Conservation (phyloP, 2,329 filamentous ascomycete genomes). For the Nemania sp. region DNA sequence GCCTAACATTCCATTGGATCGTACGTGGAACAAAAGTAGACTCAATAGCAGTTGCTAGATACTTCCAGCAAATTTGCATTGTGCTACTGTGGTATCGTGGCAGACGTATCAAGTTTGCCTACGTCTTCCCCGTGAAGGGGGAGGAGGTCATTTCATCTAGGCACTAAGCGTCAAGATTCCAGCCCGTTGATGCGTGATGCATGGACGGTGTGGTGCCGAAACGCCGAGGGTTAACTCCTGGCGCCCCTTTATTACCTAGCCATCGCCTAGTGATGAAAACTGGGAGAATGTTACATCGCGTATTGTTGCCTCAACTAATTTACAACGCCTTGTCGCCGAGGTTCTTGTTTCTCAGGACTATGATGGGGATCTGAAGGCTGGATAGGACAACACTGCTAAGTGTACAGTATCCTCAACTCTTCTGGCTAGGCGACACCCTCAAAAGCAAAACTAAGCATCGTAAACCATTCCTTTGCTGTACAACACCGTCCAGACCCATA, state of each 20-base stretch:
- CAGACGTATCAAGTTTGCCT: no score
- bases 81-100: no score
- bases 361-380: conserved; percentile 17
- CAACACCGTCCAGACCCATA: conserved; percentile 42
- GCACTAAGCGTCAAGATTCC: no score
- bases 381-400: conserved; percentile 24
- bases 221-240: neutral
- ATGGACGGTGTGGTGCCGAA: no score
- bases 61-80: no score
- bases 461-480: conserved; percentile 39
- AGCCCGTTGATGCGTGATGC: no score
- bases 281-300: conserved; percentile 12
- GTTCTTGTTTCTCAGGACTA: conserved; percentile 21
- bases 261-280: conserved; percentile 4
- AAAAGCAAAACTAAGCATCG: conserved; percentile 38
- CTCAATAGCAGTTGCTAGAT: no score
- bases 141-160: no score
- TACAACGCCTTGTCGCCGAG: conserved; percentile 33
- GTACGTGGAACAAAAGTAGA: no score
- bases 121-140: no score
- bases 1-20: no score
- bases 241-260: neutral
- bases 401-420: conserved; percentile 24
- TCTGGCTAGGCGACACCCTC: conserved; percentile 30
- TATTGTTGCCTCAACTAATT: conserved; percentile 29